phyloP scores from a whole-genome alignment of 306 rosid species.

The Acacia melanoxylon region DNA sequence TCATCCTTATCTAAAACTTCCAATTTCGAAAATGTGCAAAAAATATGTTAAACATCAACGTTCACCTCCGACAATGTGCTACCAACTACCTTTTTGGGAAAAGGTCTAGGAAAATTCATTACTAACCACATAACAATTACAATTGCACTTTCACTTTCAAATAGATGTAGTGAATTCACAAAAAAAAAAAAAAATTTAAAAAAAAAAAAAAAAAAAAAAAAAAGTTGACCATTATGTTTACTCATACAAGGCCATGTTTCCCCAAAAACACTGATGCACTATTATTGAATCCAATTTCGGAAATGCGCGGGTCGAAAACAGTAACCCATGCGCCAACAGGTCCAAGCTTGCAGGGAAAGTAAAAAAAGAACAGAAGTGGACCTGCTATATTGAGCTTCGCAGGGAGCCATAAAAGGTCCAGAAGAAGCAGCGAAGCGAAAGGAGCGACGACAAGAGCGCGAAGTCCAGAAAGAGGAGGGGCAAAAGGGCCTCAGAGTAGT shows the following conservation, averaged over 20 bases:
- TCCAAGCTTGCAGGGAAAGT: not conserved
- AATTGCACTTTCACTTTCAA: not conserved
- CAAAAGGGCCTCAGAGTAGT: conserved; percentile 54
- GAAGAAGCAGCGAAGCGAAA: conserved; percentile 42
- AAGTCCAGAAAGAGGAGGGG: conserved; percentile 56
- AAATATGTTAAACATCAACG: not conserved
- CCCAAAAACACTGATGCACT: not conserved
- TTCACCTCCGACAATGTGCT: not conserved
- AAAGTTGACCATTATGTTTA: no score
- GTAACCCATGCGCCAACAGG: conserved; percentile 8
- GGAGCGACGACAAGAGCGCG: conserved; percentile 42
- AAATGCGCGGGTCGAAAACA: conserved; percentile 23
- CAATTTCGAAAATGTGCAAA: conserved; percentile 1
- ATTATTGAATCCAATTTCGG: not conserved
- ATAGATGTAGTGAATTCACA: not conserved
- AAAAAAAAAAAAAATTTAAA: not conserved
- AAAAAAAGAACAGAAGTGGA: conserved; percentile 17
- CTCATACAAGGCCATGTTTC: not conserved
- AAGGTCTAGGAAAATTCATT: not conserved
- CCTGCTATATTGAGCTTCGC: conserved; percentile 45
- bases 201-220: not conserved
- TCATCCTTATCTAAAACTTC: not conserved
- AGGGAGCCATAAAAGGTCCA: conserved; percentile 45
- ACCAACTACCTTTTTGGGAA: not conserved
- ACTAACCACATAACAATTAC: not conserved